Percentiles rank a stretch among this genome's conserved stretches.
Evolutionary conservation across 2,329 filamentous ascomycete species (phyloP).

Genomic region (Aspergillus ibericus): DNA sequence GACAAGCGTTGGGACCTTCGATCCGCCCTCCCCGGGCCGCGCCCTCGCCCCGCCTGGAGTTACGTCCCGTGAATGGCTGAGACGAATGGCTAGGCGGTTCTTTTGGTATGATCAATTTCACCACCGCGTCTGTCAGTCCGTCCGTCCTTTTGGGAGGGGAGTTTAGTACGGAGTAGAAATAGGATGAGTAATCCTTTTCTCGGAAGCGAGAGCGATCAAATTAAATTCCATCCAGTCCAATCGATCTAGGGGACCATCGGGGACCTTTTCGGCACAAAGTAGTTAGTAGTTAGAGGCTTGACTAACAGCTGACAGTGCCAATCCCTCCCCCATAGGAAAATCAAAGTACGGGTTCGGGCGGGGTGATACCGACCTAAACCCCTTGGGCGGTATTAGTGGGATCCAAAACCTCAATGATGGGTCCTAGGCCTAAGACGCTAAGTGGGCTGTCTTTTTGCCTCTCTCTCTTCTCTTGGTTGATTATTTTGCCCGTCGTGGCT

Average conservation of each 20-base stretch:
- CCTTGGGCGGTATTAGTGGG: not conserved
- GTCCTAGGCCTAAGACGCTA: not conserved
- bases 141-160: too few relatives aligned
- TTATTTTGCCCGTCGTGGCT: not conserved
- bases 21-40: conserved; percentile 21
- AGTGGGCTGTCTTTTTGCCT: not conserved
- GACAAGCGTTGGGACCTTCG: conserved; percentile 21
- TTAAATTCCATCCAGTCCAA: too few relatives aligned
- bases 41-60: conserved; percentile 5
- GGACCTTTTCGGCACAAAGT: too few relatives aligned
- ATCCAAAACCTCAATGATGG: conserved; percentile 2
- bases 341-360: not conserved
- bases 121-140: too few relatives aligned
- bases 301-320: too few relatives aligned
- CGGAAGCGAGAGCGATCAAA: too few relatives aligned
- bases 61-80: not conserved
- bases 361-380: not conserved
- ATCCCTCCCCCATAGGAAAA: not conserved
- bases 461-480: not conserved
- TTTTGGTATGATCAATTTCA: not conserved
- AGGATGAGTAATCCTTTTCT: too few relatives aligned
- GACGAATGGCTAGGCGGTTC: not conserved
- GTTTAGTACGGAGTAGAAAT: not conserved
- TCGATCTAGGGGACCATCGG: too few relatives aligned
- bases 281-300: too few relatives aligned